These are phyloP conservation scores for Populus hybrid DNA, from an alignment of 441 rosid genomes.

Conservation along the genomic window DNA sequence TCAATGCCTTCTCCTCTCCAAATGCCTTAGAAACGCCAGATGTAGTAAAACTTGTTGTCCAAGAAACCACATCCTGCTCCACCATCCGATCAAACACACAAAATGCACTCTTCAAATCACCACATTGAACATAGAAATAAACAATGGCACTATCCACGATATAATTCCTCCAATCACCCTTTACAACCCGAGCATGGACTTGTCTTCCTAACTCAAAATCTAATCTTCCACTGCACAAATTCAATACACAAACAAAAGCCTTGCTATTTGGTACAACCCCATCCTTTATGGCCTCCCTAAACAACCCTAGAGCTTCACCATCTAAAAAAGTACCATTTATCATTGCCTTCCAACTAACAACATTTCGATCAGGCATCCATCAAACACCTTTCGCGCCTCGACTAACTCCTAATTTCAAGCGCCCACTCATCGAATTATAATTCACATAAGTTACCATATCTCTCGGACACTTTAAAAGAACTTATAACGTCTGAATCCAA, in stretches of 20 bases:
- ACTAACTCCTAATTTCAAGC: conserved; percentile 34
- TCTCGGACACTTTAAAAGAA: conserved; percentile 43
- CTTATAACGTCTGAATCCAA: conserved; percentile 58
- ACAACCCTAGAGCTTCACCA: conserved; percentile 52
- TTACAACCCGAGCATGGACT: conserved; percentile 58
- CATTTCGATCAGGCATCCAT: conserved; percentile 56
- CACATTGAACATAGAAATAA: conserved; percentile 62
- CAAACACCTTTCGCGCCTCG: conserved; percentile 72
- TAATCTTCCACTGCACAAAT: conserved; percentile 49
- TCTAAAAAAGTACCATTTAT: conserved; percentile 54
- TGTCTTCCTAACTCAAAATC: conserved; percentile 69
- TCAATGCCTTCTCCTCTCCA: conserved; percentile 53
- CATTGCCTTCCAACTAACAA: conserved; percentile 76
- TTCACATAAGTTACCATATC: conserved; percentile 38
- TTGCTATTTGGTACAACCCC: conserved; percentile 49
- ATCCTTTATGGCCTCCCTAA: conserved; percentile 32
- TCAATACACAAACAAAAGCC: conserved; percentile 62
- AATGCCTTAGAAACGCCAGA: conserved; percentile 67
- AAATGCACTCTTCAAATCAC: conserved; percentile 47
- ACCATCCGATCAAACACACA: conserved; percentile 48
- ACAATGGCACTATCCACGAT: conserved; percentile 66
- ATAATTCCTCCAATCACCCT: conserved; percentile 49
- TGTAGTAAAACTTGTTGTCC: conserved; percentile 69
- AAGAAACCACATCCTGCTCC: conserved; percentile 69
- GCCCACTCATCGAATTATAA: conserved; percentile 57